Evolutionary conservation across 192 early-diverging fungal genomes (phyloP).

Genomic region (Coemansia sp.): DNA sequence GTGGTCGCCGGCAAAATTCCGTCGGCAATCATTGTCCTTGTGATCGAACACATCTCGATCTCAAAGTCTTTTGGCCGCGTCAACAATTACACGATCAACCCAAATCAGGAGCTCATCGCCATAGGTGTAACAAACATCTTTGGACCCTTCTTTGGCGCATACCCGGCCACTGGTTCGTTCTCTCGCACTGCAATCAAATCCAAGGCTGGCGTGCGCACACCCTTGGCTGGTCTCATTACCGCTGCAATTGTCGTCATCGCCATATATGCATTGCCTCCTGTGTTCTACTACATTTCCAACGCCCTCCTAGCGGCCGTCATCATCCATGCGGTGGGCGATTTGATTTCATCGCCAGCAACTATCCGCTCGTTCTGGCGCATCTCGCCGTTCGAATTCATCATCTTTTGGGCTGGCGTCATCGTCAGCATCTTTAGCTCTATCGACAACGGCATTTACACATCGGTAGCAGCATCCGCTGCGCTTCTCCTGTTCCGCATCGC

Average conservation of each 20-base stretch:
- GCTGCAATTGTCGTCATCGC: slow-evolving; percentile 78
- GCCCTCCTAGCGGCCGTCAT: slow-evolving; percentile 82
- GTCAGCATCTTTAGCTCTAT: slow-evolving; percentile 59
- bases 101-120: slow-evolving; percentile 89
- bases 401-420: slow-evolving; percentile 54
- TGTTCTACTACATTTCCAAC: slow-evolving; percentile 84
- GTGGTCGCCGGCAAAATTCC: slow-evolving; percentile 57
- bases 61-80: slow-evolving; percentile 82
- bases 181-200: slow-evolving; percentile 91
- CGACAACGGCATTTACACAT: slow-evolving; percentile 79
- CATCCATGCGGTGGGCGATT: slow-evolving; percentile 79
- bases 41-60: slow-evolving; percentile 92
- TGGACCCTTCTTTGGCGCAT: slow-evolving; percentile 84
- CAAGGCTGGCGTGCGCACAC: slow-evolving; percentile 81
- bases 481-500: slow-evolving; percentile 81
- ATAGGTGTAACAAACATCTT: slow-evolving; percentile 86
- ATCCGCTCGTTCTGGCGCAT: slow-evolving; percentile 66
- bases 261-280: slow-evolving; percentile 77
- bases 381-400: slow-evolving; percentile 52
- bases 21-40: slow-evolving; percentile 68
- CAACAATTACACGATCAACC: slow-evolving; percentile 79
- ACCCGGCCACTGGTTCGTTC: slow-evolving; percentile 91
- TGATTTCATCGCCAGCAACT: slow-evolving; percentile 65
- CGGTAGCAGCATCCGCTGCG: slow-evolving; percentile 65
- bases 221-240: slow-evolving; percentile 76